Evolutionary conservation across 768 basidiomycete species (phyloP), one percentile per base, ranked within the genome.

Genomic region (Floccularia luteovirens): DNA sequence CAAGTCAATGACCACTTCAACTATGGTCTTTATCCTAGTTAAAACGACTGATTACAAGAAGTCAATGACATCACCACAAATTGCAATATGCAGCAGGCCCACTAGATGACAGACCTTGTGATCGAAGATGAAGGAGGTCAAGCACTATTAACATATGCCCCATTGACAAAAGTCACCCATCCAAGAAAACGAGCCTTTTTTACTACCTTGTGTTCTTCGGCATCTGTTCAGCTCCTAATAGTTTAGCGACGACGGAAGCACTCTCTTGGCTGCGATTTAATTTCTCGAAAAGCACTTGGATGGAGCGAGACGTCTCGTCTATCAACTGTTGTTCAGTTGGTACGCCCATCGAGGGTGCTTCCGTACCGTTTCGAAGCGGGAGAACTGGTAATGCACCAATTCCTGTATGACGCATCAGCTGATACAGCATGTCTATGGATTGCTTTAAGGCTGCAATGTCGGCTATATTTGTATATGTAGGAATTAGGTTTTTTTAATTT

Each of bases 381-480:
- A 28, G 10, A 8, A 28, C 8, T 8, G 27, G 27, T 14, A 28
- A 28, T 1, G 77, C 80, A 2, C 82, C 83, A 13, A 84, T 69
- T n/a, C 83, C 82, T 0, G 74, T 71, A 36, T 74, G 66, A 1
- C 72, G 27, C 27, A 28, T 59, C 24, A 70, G 44, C 6, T 79
- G 71, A 4, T 63, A 57, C 7, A 82, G 61, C 1, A 59, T 39
- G 8, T 66, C 59, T 1, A 82, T 46, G 12, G 67, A 61, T 47
- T 77, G 72, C 19, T 34, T 34, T 34, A 34, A 34, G 1, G 77
- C 80, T 2, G 82, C 83, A 13, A 84, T 69, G n/a, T 82, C 82
- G 0, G 74, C 70, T 38, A 74, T 66, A 1, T 72, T 59, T 23
- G 70, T 45, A 7, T 79, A 70, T 3, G 63, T 57, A 8, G 81